Base-by-base conservation (phyloP, 768 basidiomycete genomes). In the Cantharellus anzutake region DNA sequence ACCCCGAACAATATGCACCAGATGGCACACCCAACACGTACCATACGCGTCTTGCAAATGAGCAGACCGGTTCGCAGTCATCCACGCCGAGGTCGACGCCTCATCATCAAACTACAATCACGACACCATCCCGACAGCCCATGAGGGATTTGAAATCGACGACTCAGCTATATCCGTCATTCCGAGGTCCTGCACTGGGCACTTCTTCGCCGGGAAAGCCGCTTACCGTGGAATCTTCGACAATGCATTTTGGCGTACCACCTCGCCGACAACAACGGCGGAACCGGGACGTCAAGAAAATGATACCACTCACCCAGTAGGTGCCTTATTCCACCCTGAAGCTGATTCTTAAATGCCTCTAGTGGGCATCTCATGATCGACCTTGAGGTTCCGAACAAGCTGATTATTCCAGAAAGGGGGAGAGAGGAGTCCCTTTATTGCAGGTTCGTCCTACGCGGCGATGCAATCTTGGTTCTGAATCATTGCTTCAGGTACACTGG, bases 291-390 rank as follows among this genome's bases (percentile, higher is more conserved):
- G 14, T 56, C 4, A 91, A 81, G 73, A 87, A 88, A 68, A 79
- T 83, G 20, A 85, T 96, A 16, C 82, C 82, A 63, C 73, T 90
- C 60, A 90, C 84, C 51, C 82, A 86, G 52, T 55, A 55, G 11
- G 52, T 55, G 7, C 7, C 11, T 55, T 37, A 55, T 11, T 55
- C 52, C 52, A 11, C 11, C 11, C 35, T 48, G 11, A 48, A 11
- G 29, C 1, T 11, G 44, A 29, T 11, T 11, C 44, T 48, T 48
- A 29, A 29, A 11, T 48, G 20, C 20, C 20, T 7, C 11, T 37
- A 55, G 52, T 66, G 93, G 93, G 4, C 89, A 96, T 68, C 76
- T 94, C 51, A 88, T 94, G 14, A 74, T 92, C 14, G 83, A 92
- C 64, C 73, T 92, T 60, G 76, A 80, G 53, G 86, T 96, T 2